Conservation (phyloP, 2,329 filamentous ascomycete genomes). For the Fusarium coicis region DNA sequence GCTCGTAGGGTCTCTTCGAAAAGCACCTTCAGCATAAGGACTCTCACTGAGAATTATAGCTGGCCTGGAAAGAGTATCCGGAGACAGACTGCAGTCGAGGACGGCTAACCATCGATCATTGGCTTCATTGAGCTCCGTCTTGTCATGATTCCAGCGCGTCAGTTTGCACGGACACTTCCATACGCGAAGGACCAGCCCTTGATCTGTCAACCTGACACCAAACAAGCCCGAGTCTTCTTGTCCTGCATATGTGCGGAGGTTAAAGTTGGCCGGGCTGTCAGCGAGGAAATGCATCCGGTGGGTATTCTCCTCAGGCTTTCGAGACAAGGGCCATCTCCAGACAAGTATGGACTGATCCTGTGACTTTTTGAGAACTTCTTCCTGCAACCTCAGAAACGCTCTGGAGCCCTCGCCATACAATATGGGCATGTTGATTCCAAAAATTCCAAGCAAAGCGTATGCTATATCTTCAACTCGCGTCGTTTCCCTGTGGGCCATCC, state of each 20-base stretch:
- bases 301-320: conserved; percentile 17
- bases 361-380: conserved; percentile 49
- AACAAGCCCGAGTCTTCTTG: conserved; percentile 41
- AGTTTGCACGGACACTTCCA: conserved; percentile 44
- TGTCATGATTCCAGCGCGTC: conserved; percentile 36
- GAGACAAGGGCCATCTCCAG: conserved; percentile 39
- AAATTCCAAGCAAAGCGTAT: conserved; percentile 51
- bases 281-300: conserved; percentile 42
- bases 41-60: conserved; percentile 42
- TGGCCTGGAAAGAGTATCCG: conserved; percentile 41
- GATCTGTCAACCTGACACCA: conserved; percentile 36
- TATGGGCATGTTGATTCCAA: conserved; percentile 50
- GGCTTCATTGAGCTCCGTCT: conserved; percentile 37
- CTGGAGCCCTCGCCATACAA: conserved; percentile 50
- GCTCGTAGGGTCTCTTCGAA: conserved; percentile 36
- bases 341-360: conserved; percentile 52
- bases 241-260: conserved; percentile 41
- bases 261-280: conserved; percentile 41
- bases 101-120: conserved; percentile 41
- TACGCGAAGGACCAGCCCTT: conserved; percentile 40
- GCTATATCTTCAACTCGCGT: conserved; percentile 47
- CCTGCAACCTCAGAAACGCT: conserved; percentile 49
- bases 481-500: conserved; percentile 48
- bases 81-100: conserved; percentile 44
- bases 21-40: conserved; percentile 31